A percentile compares a stretch with the other conserved stretches of the same genome.
Conservation (phyloP, 1,139 yeast species). For the Taphrina deformans region DNA sequence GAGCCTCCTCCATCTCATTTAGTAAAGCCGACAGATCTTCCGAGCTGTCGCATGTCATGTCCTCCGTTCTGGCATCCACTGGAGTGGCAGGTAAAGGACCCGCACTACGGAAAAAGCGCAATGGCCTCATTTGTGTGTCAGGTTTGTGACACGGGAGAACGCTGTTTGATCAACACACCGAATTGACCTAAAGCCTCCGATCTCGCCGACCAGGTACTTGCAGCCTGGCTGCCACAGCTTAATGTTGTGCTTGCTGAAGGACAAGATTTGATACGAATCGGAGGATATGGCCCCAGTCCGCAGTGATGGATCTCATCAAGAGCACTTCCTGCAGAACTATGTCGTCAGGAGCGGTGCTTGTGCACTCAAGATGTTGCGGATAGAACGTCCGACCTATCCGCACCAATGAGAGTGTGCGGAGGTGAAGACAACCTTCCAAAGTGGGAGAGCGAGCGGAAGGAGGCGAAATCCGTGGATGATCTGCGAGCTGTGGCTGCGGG, state of each 20-base stretch:
- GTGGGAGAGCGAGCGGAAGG: neutral
- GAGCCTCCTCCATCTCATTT: neutral
- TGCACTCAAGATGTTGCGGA: neutral
- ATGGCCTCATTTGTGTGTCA: neutral
- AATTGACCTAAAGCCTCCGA: neutral
- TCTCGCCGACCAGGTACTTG: neutral
- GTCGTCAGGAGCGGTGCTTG: neutral
- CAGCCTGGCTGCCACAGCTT: too few species aligned
- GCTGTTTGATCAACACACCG: neutral
- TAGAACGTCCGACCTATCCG: neutral
- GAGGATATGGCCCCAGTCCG: neutral
- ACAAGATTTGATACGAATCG: too few species aligned
- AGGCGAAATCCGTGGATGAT: neutral
- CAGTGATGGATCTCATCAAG: neutral
- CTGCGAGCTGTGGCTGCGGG: neutral
- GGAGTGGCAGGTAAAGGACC: constrained; percentile 3
- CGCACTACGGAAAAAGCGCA: constrained; percentile 7
- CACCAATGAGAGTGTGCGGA: neutral
- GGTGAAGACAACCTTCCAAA: neutral
- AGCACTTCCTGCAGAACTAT: neutral
- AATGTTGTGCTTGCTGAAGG: too few species aligned
- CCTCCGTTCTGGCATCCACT: constrained; percentile 4
- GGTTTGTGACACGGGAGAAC: neutral
- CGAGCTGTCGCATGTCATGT: neutral
- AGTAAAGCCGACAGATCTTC: constrained; percentile 9